Conservation (phyloP, 129 eudicot genomes). For the Tanacetum coccineum region DNA sequence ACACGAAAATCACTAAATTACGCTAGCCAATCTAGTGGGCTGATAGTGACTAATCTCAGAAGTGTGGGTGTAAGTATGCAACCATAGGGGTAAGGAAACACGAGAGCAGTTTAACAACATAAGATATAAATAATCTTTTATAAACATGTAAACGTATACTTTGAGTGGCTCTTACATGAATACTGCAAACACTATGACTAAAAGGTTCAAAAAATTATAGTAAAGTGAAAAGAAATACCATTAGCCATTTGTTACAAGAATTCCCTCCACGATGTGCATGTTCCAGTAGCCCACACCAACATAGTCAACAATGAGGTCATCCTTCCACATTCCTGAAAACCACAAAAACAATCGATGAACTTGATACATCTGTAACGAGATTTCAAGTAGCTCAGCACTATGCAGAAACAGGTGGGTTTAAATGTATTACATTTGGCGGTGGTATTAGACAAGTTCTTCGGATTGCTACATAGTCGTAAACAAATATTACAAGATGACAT, state of each 20-base stretch:
- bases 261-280: not conserved
- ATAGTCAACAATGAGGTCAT: not conserved
- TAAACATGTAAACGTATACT: not conserved
- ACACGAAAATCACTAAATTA: not conserved
- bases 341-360: not conserved
- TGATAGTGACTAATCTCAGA: not conserved
- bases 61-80: not conserved
- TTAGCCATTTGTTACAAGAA: not conserved
- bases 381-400: too few species aligned
- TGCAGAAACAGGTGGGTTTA: too few species aligned
- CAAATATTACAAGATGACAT: too few species aligned
- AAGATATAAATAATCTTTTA: not conserved
- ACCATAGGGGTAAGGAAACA: not conserved
- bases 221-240: not conserved
- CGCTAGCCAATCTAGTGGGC: not conserved
- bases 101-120: not conserved
- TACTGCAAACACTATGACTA: not conserved
- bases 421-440: too few species aligned
- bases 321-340: slow-evolving; percentile 3
- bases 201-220: not conserved
- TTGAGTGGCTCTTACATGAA: not conserved
- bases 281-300: not conserved
- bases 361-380: too few species aligned
- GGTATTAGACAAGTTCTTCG: too few species aligned
- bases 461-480: too few species aligned